Base-by-base conservation (phyloP, 768 basidiomycete species). In the Neoboletus subvelutipes region DNA sequence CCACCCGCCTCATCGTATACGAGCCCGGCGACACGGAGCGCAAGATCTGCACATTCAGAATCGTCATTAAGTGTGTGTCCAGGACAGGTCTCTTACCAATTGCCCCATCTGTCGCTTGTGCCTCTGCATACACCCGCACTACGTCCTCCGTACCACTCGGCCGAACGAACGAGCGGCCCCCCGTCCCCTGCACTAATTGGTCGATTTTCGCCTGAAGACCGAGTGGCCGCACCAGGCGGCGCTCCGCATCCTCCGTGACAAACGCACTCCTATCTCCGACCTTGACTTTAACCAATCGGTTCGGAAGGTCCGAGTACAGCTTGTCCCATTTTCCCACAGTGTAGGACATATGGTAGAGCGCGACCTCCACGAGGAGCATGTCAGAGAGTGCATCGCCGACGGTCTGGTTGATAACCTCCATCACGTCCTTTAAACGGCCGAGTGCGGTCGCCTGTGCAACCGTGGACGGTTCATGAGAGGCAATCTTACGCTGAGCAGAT, bases 61-160 rank as follows among this genome's bases (percentile, higher is more conserved):
- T 62, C 55, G 54, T 57, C 29, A 28, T 53, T 26, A 29, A 55
- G 10, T 28, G 1, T 43, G 17, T 26, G 22, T 39, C 41, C 34
- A 50, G 31, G 40, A 34, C 36, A 36, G 49, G 45, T 31, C 52
- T 51, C 64, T 47, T 62, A 97, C 96, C 90, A 70, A 95, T 93
- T 20, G 90, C 92, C 63, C 88, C 86, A 15, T 81, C 72, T 58
- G 81, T 83, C 41, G 83, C 75, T 45, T 77, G 78, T 1, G 97
- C 96, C 71, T 99, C 97, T 1, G 95, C 97, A 68, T 98, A 99
- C 17, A 99, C 94, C 56, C 97, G 82, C 7, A 99, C 97, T 26
- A 96, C 95, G 67, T 99, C 95, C 72, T 99, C 97, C 24, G 97
- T 99, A 10, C 97, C 97, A 71, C 94, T 96, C 3, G 97, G 97